Conservation (phyloP, 345 rosid species). For the Mercurialis annua region DNA sequence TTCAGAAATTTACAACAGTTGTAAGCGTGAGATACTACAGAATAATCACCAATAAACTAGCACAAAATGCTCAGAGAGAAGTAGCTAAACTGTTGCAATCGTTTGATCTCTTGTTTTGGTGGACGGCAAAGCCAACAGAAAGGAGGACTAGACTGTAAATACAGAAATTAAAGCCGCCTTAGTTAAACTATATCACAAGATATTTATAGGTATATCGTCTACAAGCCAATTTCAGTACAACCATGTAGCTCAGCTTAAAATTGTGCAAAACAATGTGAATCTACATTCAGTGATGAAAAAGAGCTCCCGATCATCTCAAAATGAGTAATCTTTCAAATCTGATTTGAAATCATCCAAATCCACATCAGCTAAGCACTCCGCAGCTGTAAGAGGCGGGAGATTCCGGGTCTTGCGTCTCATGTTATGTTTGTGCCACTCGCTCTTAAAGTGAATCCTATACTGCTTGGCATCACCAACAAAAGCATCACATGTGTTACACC, state of each 20-base stretch:
- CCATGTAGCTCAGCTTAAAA: neutral
- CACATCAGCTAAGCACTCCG: slow-evolving; percentile 69
- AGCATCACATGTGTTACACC: slow-evolving; percentile 84
- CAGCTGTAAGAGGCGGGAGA: slow-evolving; percentile 74
- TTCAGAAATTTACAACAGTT: neutral
- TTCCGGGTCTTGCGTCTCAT: slow-evolving; percentile 80
- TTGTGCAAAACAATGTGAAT: neutral
- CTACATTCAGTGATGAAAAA: neutral
- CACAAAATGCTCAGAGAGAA: neutral
- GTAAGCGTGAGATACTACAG: neutral
- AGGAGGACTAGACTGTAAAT: neutral
- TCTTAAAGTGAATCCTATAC: slow-evolving; percentile 89
- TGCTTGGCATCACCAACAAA: slow-evolving; percentile 70
- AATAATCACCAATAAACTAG: too few species aligned
- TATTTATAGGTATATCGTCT: neutral
- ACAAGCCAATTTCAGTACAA: neutral
- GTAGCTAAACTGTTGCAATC: neutral
- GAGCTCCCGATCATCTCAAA: slow-evolving; percentile 34
- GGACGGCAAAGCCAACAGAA: neutral
- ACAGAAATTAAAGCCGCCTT: too few species aligned
- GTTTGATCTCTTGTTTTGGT: too few species aligned
- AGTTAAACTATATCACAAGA: neutral
- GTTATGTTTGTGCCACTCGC: slow-evolving; percentile 97
- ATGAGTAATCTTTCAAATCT: slow-evolving; percentile 91
- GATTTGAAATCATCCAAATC: slow-evolving; percentile 62